A percentile compares a stretch with the other conserved stretches of the same genome.
Conservation (phyloP, 352 stramenopile species). For the Phytophthora tentaculata region DNA sequence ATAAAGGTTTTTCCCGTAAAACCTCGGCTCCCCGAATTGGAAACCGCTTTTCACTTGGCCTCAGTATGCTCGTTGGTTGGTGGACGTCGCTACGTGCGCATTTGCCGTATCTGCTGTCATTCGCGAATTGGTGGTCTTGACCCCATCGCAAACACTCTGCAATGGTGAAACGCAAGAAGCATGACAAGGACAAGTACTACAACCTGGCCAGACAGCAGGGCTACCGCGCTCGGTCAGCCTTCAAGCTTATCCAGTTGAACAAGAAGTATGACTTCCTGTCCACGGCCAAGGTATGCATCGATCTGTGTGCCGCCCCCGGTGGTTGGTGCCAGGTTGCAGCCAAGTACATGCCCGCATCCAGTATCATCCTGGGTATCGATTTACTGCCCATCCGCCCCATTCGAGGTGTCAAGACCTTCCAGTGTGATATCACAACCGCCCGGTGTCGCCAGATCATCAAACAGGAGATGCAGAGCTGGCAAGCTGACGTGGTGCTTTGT, state of each 20-base stretch:
- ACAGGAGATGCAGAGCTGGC: conserved; percentile 92
- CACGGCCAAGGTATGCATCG: conserved; percentile 97
- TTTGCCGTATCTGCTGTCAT: conserved; percentile 20
- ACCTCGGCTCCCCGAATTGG: conserved; percentile 5
- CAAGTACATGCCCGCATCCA: conserved; percentile 93
- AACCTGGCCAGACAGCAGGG: conserved; percentile 98
- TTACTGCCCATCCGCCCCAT: conserved; percentile 98
- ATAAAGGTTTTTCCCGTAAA: conserved; percentile 32
- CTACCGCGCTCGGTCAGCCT: conserved; percentile 98
- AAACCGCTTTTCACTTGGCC: conserved; percentile 28
- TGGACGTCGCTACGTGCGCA: background rate
- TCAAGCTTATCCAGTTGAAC: conserved; percentile 99
- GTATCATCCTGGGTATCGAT: conserved; percentile 98
- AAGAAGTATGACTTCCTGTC: conserved; percentile 99
- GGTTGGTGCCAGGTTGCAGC: conserved; percentile 96
- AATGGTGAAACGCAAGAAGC: conserved; percentile 97
- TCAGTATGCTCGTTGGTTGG: conserved; percentile 46
- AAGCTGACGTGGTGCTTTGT: conserved; percentile 98
- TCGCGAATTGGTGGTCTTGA: conserved; percentile 33
- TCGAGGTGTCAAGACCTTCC: conserved; percentile 96
- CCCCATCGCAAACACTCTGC: conserved; percentile 10
- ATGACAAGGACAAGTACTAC: conserved; percentile 99
- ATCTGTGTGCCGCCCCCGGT: conserved; percentile 98
- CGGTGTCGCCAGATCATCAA: conserved; percentile 92
- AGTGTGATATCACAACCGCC: conserved; percentile 95